These are phyloP conservation scores for Cryptosporidium meleagridis DNA, from an alignment of 169 alveolate genomes.

Conservation along the genomic window DNA sequence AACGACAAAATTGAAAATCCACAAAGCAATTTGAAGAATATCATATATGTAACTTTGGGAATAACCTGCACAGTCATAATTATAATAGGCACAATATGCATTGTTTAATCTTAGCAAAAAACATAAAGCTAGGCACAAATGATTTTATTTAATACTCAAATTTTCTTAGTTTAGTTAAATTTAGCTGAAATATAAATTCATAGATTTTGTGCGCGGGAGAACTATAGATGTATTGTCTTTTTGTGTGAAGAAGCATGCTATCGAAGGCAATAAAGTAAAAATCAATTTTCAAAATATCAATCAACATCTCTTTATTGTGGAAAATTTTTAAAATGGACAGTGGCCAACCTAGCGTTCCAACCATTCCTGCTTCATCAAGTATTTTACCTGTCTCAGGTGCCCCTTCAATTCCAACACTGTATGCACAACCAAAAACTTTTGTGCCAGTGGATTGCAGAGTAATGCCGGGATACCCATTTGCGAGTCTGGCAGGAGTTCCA, in stretches of 20 bases:
- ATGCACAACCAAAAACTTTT: constrained; percentile 73
- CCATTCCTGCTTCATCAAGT: constrained; percentile 68
- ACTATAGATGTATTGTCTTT: constrained; percentile 6
- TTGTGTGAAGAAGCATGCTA: constrained; percentile 57
- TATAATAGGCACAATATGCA: constrained; percentile 15
- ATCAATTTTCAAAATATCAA: background rate
- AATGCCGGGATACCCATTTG: constrained; percentile 75
- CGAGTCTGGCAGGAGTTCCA: constrained; percentile 75
- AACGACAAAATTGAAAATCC: background rate
- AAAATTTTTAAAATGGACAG: constrained; percentile 31
- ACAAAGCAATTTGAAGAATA: background rate
- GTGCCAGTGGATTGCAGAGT: constrained; percentile 75
- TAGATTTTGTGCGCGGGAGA: background rate
- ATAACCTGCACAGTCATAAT: background rate
- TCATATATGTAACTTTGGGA: constrained; percentile 38
- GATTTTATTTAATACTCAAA: no score
- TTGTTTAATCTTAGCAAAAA: background rate
- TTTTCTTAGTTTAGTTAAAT: background rate
- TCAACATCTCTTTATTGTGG: background rate
- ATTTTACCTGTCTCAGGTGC: constrained; percentile 65
- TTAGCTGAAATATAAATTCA: background rate
- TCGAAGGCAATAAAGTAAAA: background rate
- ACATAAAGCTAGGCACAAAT: background rate
- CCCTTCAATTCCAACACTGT: constrained; percentile 70
- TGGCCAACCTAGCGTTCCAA: constrained; percentile 74